phyloP scores from a whole-genome alignment of 176 grass and related monocot genomes.

The Phyllostachys edulis region DNA sequence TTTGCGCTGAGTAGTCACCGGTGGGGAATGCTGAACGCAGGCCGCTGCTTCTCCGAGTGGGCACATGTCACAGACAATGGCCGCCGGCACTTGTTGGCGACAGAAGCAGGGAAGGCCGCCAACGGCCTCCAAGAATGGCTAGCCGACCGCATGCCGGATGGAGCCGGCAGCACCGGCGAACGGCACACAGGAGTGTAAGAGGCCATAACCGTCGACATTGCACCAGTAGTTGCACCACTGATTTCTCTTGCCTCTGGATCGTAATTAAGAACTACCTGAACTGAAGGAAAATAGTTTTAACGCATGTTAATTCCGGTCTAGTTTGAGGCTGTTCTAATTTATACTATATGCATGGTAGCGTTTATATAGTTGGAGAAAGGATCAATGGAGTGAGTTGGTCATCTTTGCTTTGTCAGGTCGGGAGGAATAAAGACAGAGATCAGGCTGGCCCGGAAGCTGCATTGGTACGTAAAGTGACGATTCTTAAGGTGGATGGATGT shows the following conservation, averaged over 20 bases:
- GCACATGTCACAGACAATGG: not conserved
- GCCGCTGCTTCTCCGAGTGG: too few species aligned
- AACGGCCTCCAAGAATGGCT: not conserved
- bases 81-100: not conserved
- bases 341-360: not conserved
- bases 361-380: not conserved
- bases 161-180: not conserved
- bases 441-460: not conserved
- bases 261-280: too few species aligned
- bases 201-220: slow-evolving; percentile 18
- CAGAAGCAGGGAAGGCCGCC: not conserved
- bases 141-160: not conserved
- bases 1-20: not conserved
- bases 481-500: not conserved
- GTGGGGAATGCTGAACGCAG: slow-evolving; percentile 37
- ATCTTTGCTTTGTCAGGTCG: slow-evolving; percentile 35
- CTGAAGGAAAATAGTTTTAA: too few species aligned
- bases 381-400: too few species aligned
- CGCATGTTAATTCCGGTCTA: not conserved
- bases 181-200: not conserved
- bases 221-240: too few species aligned
- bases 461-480: not conserved
- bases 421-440: slow-evolving; percentile 13
- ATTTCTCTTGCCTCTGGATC: too few species aligned
- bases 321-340: not conserved